Conservation (phyloP, 2,329 filamentous ascomycete species). For the Botrytis fragariae region DNA sequence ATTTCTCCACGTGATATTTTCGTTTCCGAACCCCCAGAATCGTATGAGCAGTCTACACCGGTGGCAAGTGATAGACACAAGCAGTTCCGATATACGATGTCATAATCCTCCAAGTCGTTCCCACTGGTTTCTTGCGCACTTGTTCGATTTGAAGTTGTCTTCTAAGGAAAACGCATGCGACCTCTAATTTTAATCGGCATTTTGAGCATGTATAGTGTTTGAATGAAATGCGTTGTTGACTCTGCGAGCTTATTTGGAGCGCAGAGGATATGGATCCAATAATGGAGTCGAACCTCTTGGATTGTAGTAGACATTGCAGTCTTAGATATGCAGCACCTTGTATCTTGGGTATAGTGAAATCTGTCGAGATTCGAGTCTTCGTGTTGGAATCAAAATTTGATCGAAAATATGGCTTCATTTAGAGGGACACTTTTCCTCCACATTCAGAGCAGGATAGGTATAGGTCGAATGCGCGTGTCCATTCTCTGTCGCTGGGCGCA, state of each 20-base stretch:
- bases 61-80: neutral
- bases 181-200: too few species aligned
- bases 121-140: neutral
- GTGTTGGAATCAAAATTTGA: neutral
- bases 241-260: neutral
- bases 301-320: neutral
- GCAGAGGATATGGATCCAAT: neutral
- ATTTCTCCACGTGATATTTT: neutral
- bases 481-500: neutral
- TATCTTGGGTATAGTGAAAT: too few species aligned
- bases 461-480: neutral
- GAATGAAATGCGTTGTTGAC: neutral
- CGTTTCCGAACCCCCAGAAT: accelerated
- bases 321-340: neutral
- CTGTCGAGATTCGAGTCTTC: neutral
- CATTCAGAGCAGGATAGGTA: neutral
- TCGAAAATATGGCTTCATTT: neutral
- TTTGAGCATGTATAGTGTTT: too few species aligned
- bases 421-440: neutral
- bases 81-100: neutral
- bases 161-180: neutral
- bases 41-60: neutral
- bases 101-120: neutral
- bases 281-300: neutral
- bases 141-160: neutral